phyloP scores from a whole-genome alignment of 2,329 filamentous ascomycete genomes.

The Colletotrichum sp. region DNA sequence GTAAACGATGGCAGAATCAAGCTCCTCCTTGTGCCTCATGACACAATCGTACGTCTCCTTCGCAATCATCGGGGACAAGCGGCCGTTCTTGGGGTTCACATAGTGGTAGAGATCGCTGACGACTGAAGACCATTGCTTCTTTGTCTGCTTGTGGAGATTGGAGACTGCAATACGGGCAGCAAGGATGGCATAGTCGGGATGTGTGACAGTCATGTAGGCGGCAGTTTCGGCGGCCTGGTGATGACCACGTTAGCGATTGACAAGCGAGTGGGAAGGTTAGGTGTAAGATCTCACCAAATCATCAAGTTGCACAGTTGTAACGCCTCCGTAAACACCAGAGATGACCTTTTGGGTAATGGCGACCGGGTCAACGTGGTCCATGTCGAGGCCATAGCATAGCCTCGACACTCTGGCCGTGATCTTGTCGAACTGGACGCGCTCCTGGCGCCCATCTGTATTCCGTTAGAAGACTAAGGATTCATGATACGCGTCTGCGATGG shows the following conservation, averaged over 20 bases:
- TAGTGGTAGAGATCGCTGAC: slow-evolving; percentile 94
- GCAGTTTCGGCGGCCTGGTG: slow-evolving; percentile 93
- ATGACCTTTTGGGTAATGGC: slow-evolving; percentile 99
- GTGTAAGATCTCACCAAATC: slow-evolving; percentile 76
- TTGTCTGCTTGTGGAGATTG: slow-evolving; percentile 99
- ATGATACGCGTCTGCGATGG: neutral
- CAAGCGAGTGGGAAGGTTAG: too few relatives aligned
- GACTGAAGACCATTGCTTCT: slow-evolving; percentile 99
- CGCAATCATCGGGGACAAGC: slow-evolving; percentile 91
- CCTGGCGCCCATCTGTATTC: slow-evolving; percentile 89
- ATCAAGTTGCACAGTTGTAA: slow-evolving; percentile 94
- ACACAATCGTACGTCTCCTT: slow-evolving; percentile 88
- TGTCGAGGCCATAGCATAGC: slow-evolving; percentile 95
- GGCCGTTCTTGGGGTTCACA: slow-evolving; percentile 90
- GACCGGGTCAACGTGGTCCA: slow-evolving; percentile 93
- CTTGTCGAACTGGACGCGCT: slow-evolving; percentile 99
- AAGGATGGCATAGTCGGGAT: slow-evolving; percentile 98
- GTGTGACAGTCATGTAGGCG: slow-evolving; percentile 99
- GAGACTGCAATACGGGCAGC: slow-evolving; percentile 98
- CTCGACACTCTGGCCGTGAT: slow-evolving; percentile 98
- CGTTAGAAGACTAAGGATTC: neutral
- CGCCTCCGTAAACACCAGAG: slow-evolving; percentile 97
- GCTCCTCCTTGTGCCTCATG: slow-evolving; percentile 94
- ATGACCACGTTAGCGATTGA: slow-evolving; percentile 21
- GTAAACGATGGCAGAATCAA: slow-evolving; percentile 98